phyloP scores from a whole-genome alignment of 2,329 filamentous ascomycete genomes.

The Phoma sp. region DNA sequence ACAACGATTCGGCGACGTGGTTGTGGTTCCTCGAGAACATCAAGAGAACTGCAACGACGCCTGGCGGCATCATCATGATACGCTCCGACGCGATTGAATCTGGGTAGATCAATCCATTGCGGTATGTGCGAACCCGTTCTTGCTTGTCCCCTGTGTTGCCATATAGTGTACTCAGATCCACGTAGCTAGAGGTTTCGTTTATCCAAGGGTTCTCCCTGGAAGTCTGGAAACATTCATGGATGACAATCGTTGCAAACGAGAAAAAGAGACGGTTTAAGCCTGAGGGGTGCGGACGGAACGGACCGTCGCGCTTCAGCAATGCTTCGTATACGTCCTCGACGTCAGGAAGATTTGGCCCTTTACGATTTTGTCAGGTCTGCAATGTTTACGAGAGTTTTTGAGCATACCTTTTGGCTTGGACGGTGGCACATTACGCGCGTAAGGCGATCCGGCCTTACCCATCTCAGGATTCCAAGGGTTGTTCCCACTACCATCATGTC shows the following conservation, averaged over 20 bases:
- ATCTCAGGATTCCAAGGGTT: slow-evolving; percentile 59
- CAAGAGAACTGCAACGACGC: slow-evolving; percentile 69
- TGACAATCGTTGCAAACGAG: slow-evolving; percentile 72
- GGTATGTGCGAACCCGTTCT: slow-evolving; percentile 68
- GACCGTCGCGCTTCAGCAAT: slow-evolving; percentile 66
- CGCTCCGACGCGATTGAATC: slow-evolving; percentile 72
- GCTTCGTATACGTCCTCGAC: slow-evolving; percentile 69
- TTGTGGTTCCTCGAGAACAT: slow-evolving; percentile 81
- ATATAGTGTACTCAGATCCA: slow-evolving; percentile 75
- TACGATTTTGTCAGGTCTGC: slow-evolving; percentile 38
- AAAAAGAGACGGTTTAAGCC: slow-evolving; percentile 75
- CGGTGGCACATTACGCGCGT: slow-evolving; percentile 63
- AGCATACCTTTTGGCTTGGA: slow-evolving; percentile 54
- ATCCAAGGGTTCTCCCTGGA: slow-evolving; percentile 66
- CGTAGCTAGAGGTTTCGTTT: slow-evolving; percentile 73
- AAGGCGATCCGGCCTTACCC: slow-evolving; percentile 62
- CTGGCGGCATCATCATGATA: slow-evolving; percentile 69
- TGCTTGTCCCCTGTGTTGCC: slow-evolving; percentile 70
- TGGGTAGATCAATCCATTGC: slow-evolving; percentile 69
- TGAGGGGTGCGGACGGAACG: slow-evolving; percentile 69
- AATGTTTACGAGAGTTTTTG: slow-evolving; percentile 35
- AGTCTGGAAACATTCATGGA: slow-evolving; percentile 68
- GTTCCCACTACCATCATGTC: slow-evolving; percentile 52
- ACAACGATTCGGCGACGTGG: slow-evolving; percentile 76
- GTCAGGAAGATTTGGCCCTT: slow-evolving; percentile 58